These are phyloP conservation scores for Boletus vinaceobasis DNA, from an alignment of 768 basidiomycete species.

Conservation along the genomic window DNA sequence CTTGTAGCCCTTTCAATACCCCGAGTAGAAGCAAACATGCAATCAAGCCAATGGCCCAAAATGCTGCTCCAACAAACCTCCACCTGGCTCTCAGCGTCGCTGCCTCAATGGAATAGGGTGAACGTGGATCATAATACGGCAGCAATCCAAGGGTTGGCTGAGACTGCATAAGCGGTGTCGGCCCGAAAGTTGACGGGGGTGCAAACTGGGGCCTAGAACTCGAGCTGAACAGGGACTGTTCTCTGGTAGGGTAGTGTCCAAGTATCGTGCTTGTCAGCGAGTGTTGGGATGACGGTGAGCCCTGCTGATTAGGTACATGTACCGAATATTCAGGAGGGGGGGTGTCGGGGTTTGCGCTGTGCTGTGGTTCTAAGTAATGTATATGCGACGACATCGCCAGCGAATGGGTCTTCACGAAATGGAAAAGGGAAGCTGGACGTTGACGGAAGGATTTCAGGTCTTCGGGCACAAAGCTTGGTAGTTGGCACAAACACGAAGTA, in stretches of 20 bases:
- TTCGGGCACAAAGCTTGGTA: background rate
- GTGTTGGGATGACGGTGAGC: slow-evolving; percentile 16
- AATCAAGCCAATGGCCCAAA: slow-evolving; percentile 38
- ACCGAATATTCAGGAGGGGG: slow-evolving; percentile 30
- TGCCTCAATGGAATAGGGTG: slow-evolving; percentile 35
- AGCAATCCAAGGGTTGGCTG: slow-evolving; percentile 33
- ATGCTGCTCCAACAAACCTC: slow-evolving; percentile 42
- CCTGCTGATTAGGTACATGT: slow-evolving; percentile 13
- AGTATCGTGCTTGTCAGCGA: slow-evolving; percentile 11
- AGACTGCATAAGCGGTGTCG: slow-evolving; percentile 39
- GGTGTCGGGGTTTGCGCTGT: slow-evolving; percentile 24
- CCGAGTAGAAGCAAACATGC: slow-evolving; percentile 27
- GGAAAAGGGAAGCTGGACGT: background rate
- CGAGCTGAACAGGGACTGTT: slow-evolving; percentile 18
- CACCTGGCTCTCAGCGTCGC: slow-evolving; percentile 39
- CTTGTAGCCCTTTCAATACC: slow-evolving; percentile 16
- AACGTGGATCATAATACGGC: slow-evolving; percentile 44
- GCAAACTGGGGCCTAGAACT: slow-evolving; percentile 12
- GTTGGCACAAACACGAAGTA: background rate
- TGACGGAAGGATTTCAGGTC: background rate
- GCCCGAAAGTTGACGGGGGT: slow-evolving; percentile 30
- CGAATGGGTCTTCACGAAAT: background rate
- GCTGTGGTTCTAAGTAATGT: slow-evolving; percentile 16
- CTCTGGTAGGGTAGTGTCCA: slow-evolving; percentile 12
- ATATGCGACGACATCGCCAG: slow-evolving; percentile 12